A percentile compares a stretch with the other conserved stretches of the same genome.
These are phyloP conservation scores for Verticillium longisporum DNA, from an alignment of 2,329 filamentous ascomycete species.

Conservation along the genomic window DNA sequence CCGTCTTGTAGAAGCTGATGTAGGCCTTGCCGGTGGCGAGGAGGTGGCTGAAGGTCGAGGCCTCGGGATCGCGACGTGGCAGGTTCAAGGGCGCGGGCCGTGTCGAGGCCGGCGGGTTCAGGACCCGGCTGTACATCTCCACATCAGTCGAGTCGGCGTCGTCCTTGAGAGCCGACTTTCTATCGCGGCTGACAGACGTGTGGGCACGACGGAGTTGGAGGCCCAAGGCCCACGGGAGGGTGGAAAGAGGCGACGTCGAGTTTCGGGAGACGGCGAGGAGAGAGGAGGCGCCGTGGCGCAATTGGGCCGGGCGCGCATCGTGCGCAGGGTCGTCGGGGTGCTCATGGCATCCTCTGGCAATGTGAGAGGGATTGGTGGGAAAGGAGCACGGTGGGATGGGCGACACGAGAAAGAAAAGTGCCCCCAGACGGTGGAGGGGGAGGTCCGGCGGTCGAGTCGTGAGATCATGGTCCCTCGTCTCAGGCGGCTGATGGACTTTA, in stretches of 20 bases:
- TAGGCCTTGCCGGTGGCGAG: conserved; percentile 67
- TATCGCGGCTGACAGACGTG: not conserved
- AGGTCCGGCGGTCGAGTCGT: not conserved
- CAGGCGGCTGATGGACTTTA: too few relatives aligned
- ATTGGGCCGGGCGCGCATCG: conserved; percentile 6
- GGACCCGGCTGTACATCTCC: conserved; percentile 17
- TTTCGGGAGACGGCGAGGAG: conserved; percentile 1
- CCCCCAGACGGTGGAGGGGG: not conserved
- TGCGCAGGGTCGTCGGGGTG: conserved; percentile 9
- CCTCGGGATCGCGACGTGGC: conserved; percentile 43
- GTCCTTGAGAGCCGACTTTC: not conserved
- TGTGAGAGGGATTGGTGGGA: not conserved
- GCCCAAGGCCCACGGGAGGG: not conserved
- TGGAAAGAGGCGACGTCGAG: conserved; percentile 4
- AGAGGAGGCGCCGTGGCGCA: not conserved
- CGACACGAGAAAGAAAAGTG: not conserved
- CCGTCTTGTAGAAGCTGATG: conserved; percentile 79
- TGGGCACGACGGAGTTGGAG: conserved; percentile 1
- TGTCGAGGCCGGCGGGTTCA: conserved; percentile 70
- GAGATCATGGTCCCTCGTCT: not conserved
- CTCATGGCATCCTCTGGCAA: conserved; percentile 11
- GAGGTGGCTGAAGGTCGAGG: conserved; percentile 32
- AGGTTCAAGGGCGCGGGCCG: conserved; percentile 63
- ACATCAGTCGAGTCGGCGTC: not conserved
- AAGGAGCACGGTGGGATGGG: not conserved